These are phyloP conservation scores for Camelina neglecta DNA, from an alignment of 345 rosid genomes.

Conservation along the genomic window DNA sequence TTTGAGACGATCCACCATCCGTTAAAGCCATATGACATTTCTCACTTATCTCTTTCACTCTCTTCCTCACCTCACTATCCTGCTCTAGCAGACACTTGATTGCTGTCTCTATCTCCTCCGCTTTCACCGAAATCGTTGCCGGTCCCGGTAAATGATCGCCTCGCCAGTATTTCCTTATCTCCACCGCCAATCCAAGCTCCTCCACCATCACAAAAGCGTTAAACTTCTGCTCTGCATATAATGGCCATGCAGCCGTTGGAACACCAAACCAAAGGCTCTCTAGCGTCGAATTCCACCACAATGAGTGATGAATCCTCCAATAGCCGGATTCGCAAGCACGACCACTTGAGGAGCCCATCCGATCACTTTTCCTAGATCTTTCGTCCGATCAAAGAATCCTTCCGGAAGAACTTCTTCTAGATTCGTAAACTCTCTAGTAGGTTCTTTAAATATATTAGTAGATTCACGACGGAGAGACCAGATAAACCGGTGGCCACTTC, in stretches of 20 bases:
- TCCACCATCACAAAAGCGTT: too few relatives aligned
- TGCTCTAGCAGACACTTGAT: not conserved
- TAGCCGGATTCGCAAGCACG: not conserved
- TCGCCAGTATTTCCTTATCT: not conserved
- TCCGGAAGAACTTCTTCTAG: not conserved
- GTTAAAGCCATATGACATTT: not conserved
- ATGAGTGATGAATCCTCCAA: not conserved
- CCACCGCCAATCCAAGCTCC: not conserved
- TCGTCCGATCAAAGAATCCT: not conserved
- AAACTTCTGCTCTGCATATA: too few relatives aligned
- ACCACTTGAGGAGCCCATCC: not conserved
- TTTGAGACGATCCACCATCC: not conserved
- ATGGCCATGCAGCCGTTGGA: too few relatives aligned
- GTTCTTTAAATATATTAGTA: too few relatives aligned
- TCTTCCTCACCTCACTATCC: not conserved
- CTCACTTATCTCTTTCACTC: not conserved
- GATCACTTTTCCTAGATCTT: not conserved
- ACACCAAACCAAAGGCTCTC: too few relatives aligned
- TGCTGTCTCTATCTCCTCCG: not conserved
- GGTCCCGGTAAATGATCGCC: too few relatives aligned
- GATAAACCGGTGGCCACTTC: too few relatives aligned
- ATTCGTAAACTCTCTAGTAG: too few relatives aligned
- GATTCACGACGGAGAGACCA: too few relatives aligned
- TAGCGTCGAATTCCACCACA: not conserved
- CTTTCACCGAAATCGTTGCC: not conserved